Percentiles rank a stretch among this genome's conserved stretches.
Conservation (phyloP, 768 basidiomycete genomes). For the Russula virescens region DNA sequence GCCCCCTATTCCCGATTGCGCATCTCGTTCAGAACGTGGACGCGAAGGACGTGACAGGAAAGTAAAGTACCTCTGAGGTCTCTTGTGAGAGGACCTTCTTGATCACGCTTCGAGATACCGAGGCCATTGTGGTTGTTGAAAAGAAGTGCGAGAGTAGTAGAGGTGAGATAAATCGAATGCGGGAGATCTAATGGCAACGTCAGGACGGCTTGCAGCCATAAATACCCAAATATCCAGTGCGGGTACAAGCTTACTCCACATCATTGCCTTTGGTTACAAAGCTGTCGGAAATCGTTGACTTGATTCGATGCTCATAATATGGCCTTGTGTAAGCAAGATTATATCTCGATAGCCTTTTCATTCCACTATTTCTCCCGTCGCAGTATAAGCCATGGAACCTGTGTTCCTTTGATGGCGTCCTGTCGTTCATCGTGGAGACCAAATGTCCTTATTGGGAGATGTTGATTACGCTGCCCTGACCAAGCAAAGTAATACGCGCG, state of each 20-base stretch:
- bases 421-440: too few species aligned
- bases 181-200: background rate
- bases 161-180: background rate
- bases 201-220: background rate
- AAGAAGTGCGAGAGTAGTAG: background rate
- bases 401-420: too few species aligned
- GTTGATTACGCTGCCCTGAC: background rate
- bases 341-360: too few species aligned
- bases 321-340: too few species aligned
- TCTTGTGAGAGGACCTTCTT: constrained; percentile 77
- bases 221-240: too few species aligned
- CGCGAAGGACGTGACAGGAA: background rate
- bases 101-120: constrained; percentile 59
- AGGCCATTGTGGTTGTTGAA: constrained; percentile 30
- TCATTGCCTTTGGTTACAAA: too few species aligned
- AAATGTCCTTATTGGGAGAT: too few species aligned
- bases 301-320: too few species aligned
- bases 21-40: constrained; percentile 4
- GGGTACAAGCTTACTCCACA: background rate
- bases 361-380: too few species aligned
- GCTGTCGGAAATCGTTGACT: too few species aligned
- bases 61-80: constrained; percentile 51
- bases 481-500: background rate
- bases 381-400: too few species aligned
- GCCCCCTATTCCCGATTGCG: constrained; percentile 46